Base-by-base conservation (phyloP, 2,329 filamentous ascomycete genomes). In the Xylaria arbuscula region DNA sequence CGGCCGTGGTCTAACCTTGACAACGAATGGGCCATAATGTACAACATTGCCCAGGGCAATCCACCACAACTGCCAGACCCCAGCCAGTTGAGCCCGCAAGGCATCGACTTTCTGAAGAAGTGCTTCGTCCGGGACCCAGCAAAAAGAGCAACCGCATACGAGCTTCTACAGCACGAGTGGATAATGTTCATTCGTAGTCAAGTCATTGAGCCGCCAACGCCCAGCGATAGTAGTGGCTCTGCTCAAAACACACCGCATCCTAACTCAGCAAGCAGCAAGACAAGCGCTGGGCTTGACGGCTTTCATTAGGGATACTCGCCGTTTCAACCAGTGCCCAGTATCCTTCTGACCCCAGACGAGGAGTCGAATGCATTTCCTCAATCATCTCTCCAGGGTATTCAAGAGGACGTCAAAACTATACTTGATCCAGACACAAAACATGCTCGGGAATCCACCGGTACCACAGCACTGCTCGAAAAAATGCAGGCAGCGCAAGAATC, bases 11-110 rank as follows among this genome's bases (percentile, higher is more conserved):
- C 94, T 32, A 93, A 91, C 72, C 89, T 98, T 55, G 96, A 99
- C 83, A 99, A 99, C 78, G 96, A 99, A 81, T 99, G 94, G 94
- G 96, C 96, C 50, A 98, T 99, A 83, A 99, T 99, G 96, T 99
- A 98, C 86, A 98, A 98, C 83, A 99, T 99, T 77, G 96, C 96
- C 1, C 95, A 97, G 78, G 96, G 96, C 72, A 97, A 98, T 75
- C 92, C 94, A 57, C 96, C 96, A 6, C 91, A 93, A 78, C 85
- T 98, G 64, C 96, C 96, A 1, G 86, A 88, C 0, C 79, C 84
- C 0, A 95, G 98, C 61, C 95, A 98, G 80, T 87, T 99, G 71
- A 96, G 92, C 76, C 87, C 90, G 0, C 82, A 89, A 64, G 96
- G 96, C 24, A 90, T 98, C 71, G 94, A 98, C 78, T 98, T 99